Evolutionary conservation across 2,329 filamentous ascomycete genomes (phyloP).

Genomic region (Colletotrichum sublineola): DNA sequence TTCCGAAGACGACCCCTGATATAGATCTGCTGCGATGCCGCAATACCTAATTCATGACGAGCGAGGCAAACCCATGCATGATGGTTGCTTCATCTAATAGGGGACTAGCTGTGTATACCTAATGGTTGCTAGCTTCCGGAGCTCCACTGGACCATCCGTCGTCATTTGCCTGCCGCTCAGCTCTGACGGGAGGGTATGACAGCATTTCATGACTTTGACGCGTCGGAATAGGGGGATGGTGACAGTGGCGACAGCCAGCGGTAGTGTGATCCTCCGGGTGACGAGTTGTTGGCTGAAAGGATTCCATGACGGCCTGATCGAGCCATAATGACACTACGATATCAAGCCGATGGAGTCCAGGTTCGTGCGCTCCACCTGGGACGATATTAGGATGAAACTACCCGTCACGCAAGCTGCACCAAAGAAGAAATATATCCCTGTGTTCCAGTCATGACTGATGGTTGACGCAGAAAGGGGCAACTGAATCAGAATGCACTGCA

Average conservation of each 20-base stretch:
- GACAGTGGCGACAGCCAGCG: constrained; percentile 7
- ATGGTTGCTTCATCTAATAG: neutral
- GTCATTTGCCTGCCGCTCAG: constrained; percentile 28
- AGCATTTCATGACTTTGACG: neutral
- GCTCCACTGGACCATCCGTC: constrained; percentile 2
- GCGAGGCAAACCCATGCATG: neutral
- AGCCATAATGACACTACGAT: constrained; percentile 27
- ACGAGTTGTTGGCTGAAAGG: constrained; percentile 27
- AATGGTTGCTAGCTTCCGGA: neutral
- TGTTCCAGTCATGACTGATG: neutral
- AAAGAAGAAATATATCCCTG: neutral
- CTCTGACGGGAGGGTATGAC: neutral
- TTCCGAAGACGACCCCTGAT: neutral
- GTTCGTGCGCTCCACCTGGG: neutral
- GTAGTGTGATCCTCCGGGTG: neutral
- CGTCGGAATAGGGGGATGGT: neutral
- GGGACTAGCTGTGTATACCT: too few relatives aligned
- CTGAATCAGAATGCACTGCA: neutral
- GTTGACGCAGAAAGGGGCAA: neutral
- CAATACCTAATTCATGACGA: neutral
- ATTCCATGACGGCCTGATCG: neutral
- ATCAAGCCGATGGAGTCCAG: neutral
- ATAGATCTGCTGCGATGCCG: neutral
- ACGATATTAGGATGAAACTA: neutral
- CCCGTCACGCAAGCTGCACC: neutral